Percentiles rank a stretch among this genome's conserved stretches.
Evolutionary conservation across 2,329 filamentous ascomycete genomes (phyloP).

Genomic region (Periglandula ipomoeae): DNA sequence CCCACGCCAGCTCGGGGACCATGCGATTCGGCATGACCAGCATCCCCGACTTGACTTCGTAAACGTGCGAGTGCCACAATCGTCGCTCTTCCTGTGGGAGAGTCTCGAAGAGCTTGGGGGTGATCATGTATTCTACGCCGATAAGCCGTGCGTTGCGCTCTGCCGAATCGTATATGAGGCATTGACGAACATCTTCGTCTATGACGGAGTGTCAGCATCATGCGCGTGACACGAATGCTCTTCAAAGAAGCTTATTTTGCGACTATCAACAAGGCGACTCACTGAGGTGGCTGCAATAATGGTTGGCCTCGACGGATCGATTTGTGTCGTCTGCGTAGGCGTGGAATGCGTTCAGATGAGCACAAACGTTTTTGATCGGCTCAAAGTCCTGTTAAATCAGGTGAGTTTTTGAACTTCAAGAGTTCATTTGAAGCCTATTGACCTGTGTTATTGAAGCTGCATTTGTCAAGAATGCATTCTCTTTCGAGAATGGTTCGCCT

Average conservation of each 20-base stretch:
- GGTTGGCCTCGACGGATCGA: slow-evolving; percentile 67
- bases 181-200: slow-evolving; percentile 64
- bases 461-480: slow-evolving; percentile 51
- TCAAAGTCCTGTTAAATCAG: slow-evolving; percentile 49
- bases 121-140: slow-evolving; percentile 84
- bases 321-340: slow-evolving; percentile 65
- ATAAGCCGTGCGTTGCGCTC: slow-evolving; percentile 62
- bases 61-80: slow-evolving; percentile 71
- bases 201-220: background rate
- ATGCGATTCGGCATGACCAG: slow-evolving; percentile 62
- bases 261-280: slow-evolving; percentile 13
- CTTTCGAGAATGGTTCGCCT: slow-evolving; percentile 41
- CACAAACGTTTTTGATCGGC: slow-evolving; percentile 67
- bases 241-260: slow-evolving; percentile 29
- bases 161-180: slow-evolving; percentile 71
- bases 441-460: slow-evolving; percentile 52
- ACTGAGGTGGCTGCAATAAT: slow-evolving; percentile 74
- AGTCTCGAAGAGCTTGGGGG: slow-evolving; percentile 55
- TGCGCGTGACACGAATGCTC: slow-evolving; percentile 2
- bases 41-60: slow-evolving; percentile 71
- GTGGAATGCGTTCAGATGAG: slow-evolving; percentile 81
- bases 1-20: slow-evolving; percentile 57
- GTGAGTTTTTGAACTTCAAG: background rate
- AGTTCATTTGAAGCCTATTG: background rate
- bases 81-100: slow-evolving; percentile 59